Conservation (phyloP, 2,329 filamentous ascomycete species). For the Plenodomus lindquistii region DNA sequence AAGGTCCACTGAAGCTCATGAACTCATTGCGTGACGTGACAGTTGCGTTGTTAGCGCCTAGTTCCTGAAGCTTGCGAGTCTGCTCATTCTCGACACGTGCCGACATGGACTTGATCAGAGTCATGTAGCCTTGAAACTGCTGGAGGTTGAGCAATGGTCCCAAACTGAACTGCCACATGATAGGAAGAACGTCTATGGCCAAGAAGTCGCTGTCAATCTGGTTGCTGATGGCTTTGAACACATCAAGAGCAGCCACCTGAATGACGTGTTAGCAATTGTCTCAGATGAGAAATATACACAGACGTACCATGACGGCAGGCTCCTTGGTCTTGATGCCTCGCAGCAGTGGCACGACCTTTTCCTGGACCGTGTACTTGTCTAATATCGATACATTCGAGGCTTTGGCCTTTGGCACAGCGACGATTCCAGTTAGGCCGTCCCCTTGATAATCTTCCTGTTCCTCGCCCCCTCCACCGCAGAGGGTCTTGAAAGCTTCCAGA, state of each 20-base stretch:
- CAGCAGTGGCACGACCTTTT: constrained; percentile 90
- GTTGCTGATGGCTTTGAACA: constrained; percentile 80
- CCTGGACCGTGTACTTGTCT: constrained; percentile 98
- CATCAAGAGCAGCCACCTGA: constrained; percentile 79
- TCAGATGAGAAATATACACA: constrained; percentile 8
- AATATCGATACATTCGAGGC: constrained; percentile 74
- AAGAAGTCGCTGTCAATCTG: constrained; percentile 88
- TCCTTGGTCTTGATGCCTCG: constrained; percentile 97
- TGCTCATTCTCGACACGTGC: constrained; percentile 86
- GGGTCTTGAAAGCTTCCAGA: constrained; percentile 83
- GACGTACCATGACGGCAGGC: constrained; percentile 88
- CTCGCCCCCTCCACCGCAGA: constrained; percentile 72
- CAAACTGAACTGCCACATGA: constrained; percentile 89
- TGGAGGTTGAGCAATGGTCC: constrained; percentile 85
- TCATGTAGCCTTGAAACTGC: constrained; percentile 88
- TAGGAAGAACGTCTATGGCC: constrained; percentile 85
- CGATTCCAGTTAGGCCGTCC: constrained; percentile 77
- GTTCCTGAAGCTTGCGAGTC: constrained; percentile 81
- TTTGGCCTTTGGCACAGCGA: constrained; percentile 60
- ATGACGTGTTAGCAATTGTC: background rate
- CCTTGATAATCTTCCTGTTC: constrained; percentile 46
- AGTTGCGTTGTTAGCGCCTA: constrained; percentile 65
- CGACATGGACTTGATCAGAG: constrained; percentile 80
- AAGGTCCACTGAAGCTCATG: constrained; percentile 65
- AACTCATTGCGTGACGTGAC: constrained; percentile 65